Evolutionary conservation across 805 yeast species (phyloP).

Genomic region (Starmerella ratchasimensis): DNA sequence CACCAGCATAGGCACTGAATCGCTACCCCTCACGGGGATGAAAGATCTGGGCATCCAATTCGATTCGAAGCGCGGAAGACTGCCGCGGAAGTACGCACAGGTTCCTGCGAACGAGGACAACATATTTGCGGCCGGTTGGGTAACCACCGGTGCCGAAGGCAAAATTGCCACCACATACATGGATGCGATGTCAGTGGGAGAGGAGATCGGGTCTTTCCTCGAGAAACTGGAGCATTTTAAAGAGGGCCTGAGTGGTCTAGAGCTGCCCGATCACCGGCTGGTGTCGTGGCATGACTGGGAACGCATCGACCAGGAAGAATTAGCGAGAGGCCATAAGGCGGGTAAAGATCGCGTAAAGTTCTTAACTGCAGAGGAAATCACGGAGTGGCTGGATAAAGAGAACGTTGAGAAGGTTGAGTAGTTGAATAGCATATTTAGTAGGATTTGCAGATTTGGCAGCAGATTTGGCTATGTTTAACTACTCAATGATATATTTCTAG

Average conservation of each 20-base stretch:
- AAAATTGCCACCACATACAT: conserved; percentile 84
- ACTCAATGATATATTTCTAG: no score
- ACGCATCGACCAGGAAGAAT: conserved; percentile 41
- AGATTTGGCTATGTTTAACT: no score
- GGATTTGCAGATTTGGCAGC: no score
- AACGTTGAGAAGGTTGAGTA: background rate
- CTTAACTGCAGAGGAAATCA: conserved; percentile 36
- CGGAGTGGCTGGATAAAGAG: conserved; percentile 19
- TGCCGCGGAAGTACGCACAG: conserved; percentile 9
- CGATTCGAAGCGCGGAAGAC: conserved; percentile 30
- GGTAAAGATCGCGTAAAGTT: conserved; percentile 52
- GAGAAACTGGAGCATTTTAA: conserved; percentile 26
- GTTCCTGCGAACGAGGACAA: conserved; percentile 28
- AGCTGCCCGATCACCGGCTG: conserved; percentile 13
- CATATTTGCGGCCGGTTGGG: conserved; percentile 77
- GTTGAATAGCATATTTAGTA: background rate
- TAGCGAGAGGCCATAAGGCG: conserved; percentile 31
- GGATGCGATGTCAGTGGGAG: conserved; percentile 67
- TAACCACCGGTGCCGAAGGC: conserved; percentile 72
- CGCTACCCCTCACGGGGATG: conserved; percentile 48
- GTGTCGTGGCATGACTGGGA: conserved; percentile 60
- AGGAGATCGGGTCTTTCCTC: conserved; percentile 34
- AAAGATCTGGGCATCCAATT: conserved; percentile 38
- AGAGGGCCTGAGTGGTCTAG: background rate
- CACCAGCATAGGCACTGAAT: conserved; percentile 71